Conservation (phyloP, 805 yeast genomes). For the Torulaspora quercuum region DNA sequence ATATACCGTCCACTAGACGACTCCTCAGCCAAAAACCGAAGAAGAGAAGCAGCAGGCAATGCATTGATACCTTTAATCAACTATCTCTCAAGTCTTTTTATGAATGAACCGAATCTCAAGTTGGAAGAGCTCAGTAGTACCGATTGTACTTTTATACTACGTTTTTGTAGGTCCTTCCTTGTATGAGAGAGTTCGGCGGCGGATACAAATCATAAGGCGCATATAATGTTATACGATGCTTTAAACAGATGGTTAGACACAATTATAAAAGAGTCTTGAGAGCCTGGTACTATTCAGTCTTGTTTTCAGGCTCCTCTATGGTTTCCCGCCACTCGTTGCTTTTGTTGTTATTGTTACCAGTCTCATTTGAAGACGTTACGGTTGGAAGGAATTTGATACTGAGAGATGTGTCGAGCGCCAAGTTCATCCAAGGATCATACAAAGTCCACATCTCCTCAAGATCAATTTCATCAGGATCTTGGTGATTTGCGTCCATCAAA, state of each 20-base stretch:
- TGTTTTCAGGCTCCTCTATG: conserved; percentile 10
- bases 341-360: conserved; percentile 6
- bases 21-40: conserved; percentile 5
- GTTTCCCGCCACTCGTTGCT: conserved; percentile 6
- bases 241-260: too few species aligned
- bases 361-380: conserved; percentile 16
- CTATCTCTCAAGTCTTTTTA: too few species aligned
- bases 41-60: conserved; percentile 2
- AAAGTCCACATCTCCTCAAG: conserved; percentile 33
- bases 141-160: too few species aligned
- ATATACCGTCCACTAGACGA: conserved; percentile 32
- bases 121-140: too few species aligned
- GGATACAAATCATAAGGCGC: neutral
- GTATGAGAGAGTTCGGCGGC: too few species aligned
- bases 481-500: conserved; percentile 19
- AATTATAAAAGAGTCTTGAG: too few species aligned
- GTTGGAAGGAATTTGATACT: conserved; percentile 38
- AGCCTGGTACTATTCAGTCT: conserved; percentile 5
- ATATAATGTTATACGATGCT: neutral
- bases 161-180: too few species aligned
- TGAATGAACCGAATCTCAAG: too few species aligned
- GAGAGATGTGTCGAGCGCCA: conserved; percentile 36
- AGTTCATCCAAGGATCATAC: conserved; percentile 37
- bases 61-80: conserved; percentile 1
- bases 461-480: conserved; percentile 26